Evolutionary conservation across 2,329 filamentous ascomycete species (phyloP), one percentile per base, ranked within the genome.

Genomic region (Colletotrichum endophyticum): DNA sequence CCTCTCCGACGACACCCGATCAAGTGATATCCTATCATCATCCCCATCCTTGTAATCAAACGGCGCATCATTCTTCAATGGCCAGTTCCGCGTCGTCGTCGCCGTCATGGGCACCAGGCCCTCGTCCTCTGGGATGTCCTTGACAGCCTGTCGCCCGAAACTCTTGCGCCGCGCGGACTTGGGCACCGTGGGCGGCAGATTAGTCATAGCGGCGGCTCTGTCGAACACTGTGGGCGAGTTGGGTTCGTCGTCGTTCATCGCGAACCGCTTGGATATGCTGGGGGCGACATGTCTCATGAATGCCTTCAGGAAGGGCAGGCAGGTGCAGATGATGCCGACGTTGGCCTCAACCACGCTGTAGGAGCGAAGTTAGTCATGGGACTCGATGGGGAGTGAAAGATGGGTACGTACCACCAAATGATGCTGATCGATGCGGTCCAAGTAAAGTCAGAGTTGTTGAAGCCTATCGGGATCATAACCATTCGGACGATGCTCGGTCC

Each of bases 371-470:
- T 15, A 39, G 59, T 6, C 13, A 27, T 6, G 3, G 44, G n/a
- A 2, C 3, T 39, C 66, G 8, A 19, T 19, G 13, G 6, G 11
- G 12, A 19, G 19, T 25, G 19, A 8, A 28, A 25, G 2, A 11
- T 22, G 12, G 15, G 57, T 32, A 56, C 74, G 39, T 66, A 76
- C 74, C 74, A 76, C 74, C 74, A 76, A 13, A 76, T 74, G 28
- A 76, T 76, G 34, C 74, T 76, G 32, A 76, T 74, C 13, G 74
- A 76, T 39, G 74, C 74, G 28, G 64, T 76, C 74, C 74, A 76
- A 25, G 74, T 76, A 53, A 76, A 76, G 19, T 76, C 74, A 7
- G 64, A 8, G 6, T 70, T 76, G 12, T 66, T 61, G 36, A 76
- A 76, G 27, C 70, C 49, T 22, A 74, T 72, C 30, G 74, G 70